Evolutionary conservation across 2,329 filamentous ascomycete species (phyloP), one percentile per base, ranked within the genome.

Genomic region (Fusarium sterilihyphosum): DNA sequence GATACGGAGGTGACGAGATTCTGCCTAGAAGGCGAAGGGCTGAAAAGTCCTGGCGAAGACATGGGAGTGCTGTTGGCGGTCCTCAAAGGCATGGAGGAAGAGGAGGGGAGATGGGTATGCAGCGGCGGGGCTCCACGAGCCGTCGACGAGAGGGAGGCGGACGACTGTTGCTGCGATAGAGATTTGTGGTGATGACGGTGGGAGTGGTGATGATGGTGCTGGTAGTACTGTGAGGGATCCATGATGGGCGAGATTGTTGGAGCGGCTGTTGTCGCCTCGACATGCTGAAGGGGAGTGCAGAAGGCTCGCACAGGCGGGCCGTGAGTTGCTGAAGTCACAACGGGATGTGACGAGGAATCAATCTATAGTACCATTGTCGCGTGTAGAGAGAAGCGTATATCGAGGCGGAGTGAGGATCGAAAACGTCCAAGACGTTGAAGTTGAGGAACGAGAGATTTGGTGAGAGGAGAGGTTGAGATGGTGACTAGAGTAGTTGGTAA

Each of bases 1-100:
- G 88, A 89, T 35, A 85, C 78, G 35, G 87, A 84, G 37, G 85
- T 83, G 33, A 82, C 80, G 59, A 81, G 79, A 75, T 82, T 82
- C 44, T 85, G 81, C 65, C 87, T 85, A 18, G 82, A 79, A 65
- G 82, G 83, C 17, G 83, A 80, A 44, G 90, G 88, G 75, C 86
- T 90, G 83, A 90, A 92, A 67, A 92, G 87, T 33, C 90, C 89
- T 1, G 90, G 88, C 35, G 90, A 91, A 60, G 90, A 90, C 66
- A 87, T 84, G 31, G 90, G 89, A 17, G 90, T 91, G 82, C 86
- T 90, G 78, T 81, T 85, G 68, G 87, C 85, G 44, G 87, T 88
- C 70, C 86, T 84, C 71, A 84, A 79, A 29, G 85, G 85, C 71
- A 86, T 72, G 56, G 85, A 82, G 11, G 83, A 76, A 56, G 83